Evolutionary conservation across 2,329 filamentous ascomycete species (phyloP), one percentile per base, ranked within the genome.

Genomic region (Curvularia lunata): DNA sequence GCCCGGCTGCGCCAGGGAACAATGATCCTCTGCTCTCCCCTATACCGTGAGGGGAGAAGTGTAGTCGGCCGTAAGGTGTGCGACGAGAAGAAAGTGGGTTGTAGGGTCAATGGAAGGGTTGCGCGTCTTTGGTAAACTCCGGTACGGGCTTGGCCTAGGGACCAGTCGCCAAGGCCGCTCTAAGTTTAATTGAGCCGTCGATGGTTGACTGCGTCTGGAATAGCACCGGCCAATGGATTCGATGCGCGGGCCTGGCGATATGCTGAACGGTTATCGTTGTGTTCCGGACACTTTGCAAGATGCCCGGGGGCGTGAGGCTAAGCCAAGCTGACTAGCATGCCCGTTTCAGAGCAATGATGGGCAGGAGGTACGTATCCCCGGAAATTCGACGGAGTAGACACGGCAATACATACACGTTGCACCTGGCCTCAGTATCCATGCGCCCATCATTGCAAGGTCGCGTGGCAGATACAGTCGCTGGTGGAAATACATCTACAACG

Each of bases 131-230:
- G 55, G 58, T 56, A 58, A 51, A 56, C 54, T 62, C 61, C 51
- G 60, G 59, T 47, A 56, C 41, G 56, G 61, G 66, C 67, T 74
- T 72, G 71, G 69, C 69, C 64, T 48, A 52, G 59, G 66, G 63
- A 65, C 69, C 66, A 68, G 66, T 70, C 67, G 73, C 68, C 72
- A 74, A 72, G 71, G 64, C 67, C 68, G 73, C 70, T 65, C 70
- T 73, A 68, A 60, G 63, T 69, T 62, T 54, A 51, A 61, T 63
- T 56, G 65, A 56, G 51, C 61, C 60, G 57, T 59, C 60, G 63
- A 66, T 59, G 59, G 53, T 64, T 60, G 30, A 66, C 69, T 62
- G 65, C 68, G 65, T 62, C 58, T 42, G 41, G 52, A 61, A 65
- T 61, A 60, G 56, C 56, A 57, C 59, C 56, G 59, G 64, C 59